Base-by-base conservation (phyloP, 192 early-diverging fungal genomes). In the Gonapodya prolifera region DNA sequence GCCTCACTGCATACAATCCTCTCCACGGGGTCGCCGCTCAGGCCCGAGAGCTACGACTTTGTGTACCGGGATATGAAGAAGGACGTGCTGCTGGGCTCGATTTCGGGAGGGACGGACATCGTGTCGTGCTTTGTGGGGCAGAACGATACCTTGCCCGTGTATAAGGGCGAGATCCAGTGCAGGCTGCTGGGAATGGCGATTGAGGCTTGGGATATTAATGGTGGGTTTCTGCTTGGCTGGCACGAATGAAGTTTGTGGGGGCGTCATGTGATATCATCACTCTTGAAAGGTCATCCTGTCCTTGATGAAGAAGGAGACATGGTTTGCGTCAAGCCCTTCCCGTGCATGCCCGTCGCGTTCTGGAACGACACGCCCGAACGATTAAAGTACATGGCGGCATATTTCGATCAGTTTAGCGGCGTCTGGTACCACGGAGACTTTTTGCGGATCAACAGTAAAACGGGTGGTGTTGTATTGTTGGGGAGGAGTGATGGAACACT, bases 351-450 rank as follows among this genome's bases (percentile, higher is more conserved):
- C 34, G 94, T 96, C 0, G 92, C 86, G 78, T 96, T 99, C 85
- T 99, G 93, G 91, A 89, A 92, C 75, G 96, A 99, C 81, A 82
- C 83, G 18, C 79, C 84, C 0, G 85, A 83, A 17, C 83, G 87
- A 78, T 78, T 82, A 70, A 94, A 95, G 82, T 99, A 99, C 84
- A 87, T 77, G 75, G 79, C 81, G 2, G 94, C 97, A 0, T 99
- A 99, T 83, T 99, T 99, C 87, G 85, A 87, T 33, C 87, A 91
- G 69, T 94, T 94, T 80, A 82, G 87, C 0, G 83, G 89, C 78
- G 88, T 96, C 33, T 99, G 97, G 97, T 94, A 96, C 85, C 96
- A 99, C 80, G 95, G 96, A 32, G 96, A 99, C 81, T 99, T 94
- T 84, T 89, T 98, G 76, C 83, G 87, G 75, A 91, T 98, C 76